Evolutionary conservation across 1,284 basidiomycete genomes (phyloP), one percentile per base, ranked within the genome.

Genomic region (Trametes hirsuta): DNA sequence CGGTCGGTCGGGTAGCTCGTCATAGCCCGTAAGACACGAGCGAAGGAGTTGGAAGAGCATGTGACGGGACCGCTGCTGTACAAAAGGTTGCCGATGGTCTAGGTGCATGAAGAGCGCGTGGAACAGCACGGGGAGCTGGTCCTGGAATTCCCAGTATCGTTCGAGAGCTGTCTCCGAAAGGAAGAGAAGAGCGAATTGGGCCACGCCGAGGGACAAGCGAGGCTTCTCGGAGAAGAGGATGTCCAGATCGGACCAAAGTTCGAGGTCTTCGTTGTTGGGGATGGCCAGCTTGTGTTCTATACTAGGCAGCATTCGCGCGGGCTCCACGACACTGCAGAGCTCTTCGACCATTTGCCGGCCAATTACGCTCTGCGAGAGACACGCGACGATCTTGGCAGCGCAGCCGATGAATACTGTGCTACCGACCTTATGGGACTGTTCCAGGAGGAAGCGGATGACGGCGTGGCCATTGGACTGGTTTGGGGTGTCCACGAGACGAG

Each of bases 101-200:
- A 95, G 77, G 70, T 97, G 94, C 36, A 88, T 85, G 67, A 96
- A 87, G 21, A 96, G 79, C 10, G 88, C 87, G 63, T 96, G 93
- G 22, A 98, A 82, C 22, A 98, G 79, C 4, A 84, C 76, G 0
- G 94, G 88, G 5, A 98, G 76, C 55, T 90, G 85, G 18, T 83
- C 77, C 45, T 83, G 80, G 62, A 91, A 79, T 63, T 94, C 91
- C 84, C 89, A 92, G 57, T 87, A 83, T 18, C 90, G 85, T 63
- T 94, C 89, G 18, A 95, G 79, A 0, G 93, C 84, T 36, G 94
- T 84, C 66, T 96, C 93, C 1, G 90, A 88, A 24, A 97, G 81
- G 70, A 95, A 95, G 6, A 96, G 79, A 72, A 96, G 83, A 0
- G 95, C 94, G 68, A 94, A 91, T 70, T 97, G 95, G 1, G 93